Base-by-base conservation (phyloP, 495 filamentous ascomycete genomes). In the Pyrenopolyporus hunteri region DNA sequence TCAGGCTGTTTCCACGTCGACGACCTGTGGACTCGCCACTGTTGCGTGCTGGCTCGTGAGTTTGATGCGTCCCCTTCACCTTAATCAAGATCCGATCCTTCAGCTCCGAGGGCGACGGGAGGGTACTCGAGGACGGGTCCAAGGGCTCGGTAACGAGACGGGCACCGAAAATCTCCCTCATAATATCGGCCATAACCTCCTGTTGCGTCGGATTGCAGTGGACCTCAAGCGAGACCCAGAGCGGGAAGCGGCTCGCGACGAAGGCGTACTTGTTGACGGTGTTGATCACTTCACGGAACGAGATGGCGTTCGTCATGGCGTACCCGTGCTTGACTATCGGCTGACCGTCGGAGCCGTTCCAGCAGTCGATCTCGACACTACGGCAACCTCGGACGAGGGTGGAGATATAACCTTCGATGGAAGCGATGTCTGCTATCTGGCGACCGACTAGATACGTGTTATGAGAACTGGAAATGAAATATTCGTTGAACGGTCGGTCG, bases 381-480 rank as follows among this genome's bases (percentile, higher is more conserved):
- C 94, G 88, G 70, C 94, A 98, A 33, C 92, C 93, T 42, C 87
- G 84, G 62, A 90, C 85, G 19, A 98, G 78, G n/a, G 92, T 91
- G 47, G 83, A 85, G 67, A 98, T 93, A 74, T 98, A 98, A 20
- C 90, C 91, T 71, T 98, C 94, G 8, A 92, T 87, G 63, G 92
- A 97, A 14, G 94, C 97, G 31, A 88, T 84, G 19, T 92, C 92
- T 23, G 85, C 87, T 7, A 98, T 87, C 72, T 98, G 94, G 17
- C 92, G 87, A 13, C 94, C 94, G 19, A 94, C 76, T 8, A 98
- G 85, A 68, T 98, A 98, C 7, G 94, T 98, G 73, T 98, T 98
- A 79, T 98, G 94, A 13, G 93, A 97, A 78, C 92, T 97, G 3
- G 93, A 97, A 59, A 98, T 94, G 82, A 92, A 97, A 69, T 98